phyloP scores from a whole-genome alignment of 1,284 basidiomycete genomes.

The Sanghuangporus sanghuang region DNA sequence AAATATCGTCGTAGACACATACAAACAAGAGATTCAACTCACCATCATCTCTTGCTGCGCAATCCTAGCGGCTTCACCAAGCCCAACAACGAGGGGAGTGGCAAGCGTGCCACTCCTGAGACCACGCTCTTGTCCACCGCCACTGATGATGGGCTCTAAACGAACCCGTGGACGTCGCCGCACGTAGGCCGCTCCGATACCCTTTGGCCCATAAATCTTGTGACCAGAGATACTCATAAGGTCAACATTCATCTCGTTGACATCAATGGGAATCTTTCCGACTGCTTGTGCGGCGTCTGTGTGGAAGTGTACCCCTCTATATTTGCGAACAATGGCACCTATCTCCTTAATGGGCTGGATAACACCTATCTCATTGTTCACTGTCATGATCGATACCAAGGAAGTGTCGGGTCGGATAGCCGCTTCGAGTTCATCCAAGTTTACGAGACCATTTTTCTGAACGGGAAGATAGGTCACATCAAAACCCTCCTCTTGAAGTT shows the following conservation, averaged over 20 bases:
- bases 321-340: slow-evolving; percentile 75
- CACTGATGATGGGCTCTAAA: slow-evolving; percentile 91
- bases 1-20: slow-evolving; percentile 28
- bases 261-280: slow-evolving; percentile 88
- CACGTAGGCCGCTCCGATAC: slow-evolving; percentile 93
- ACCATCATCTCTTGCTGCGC: slow-evolving; percentile 91
- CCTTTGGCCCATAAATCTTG: slow-evolving; percentile 99
- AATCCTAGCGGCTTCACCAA: slow-evolving; percentile 94
- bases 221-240: slow-evolving; percentile 96
- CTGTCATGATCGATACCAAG: slow-evolving; percentile 94
- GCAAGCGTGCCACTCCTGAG: slow-evolving; percentile 92
- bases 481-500: slow-evolving; percentile 94
- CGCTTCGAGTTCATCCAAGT: slow-evolving; percentile 69
- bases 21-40: slow-evolving; percentile 37
- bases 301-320: slow-evolving; percentile 91
- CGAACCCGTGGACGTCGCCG: slow-evolving; percentile 90
- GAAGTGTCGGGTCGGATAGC: slow-evolving; percentile 87
- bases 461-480: slow-evolving; percentile 98
- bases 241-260: slow-evolving; percentile 95
- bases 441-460: slow-evolving; percentile 79
- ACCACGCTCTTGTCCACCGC: slow-evolving; percentile 97
- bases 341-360: slow-evolving; percentile 98
- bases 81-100: slow-evolving; percentile 85
- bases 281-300: slow-evolving; percentile 97
- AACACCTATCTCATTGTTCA: slow-evolving; percentile 99